These are phyloP conservation scores for Tulasnella sp. DNA, from an alignment of 768 basidiomycete species.

Conservation along the genomic window DNA sequence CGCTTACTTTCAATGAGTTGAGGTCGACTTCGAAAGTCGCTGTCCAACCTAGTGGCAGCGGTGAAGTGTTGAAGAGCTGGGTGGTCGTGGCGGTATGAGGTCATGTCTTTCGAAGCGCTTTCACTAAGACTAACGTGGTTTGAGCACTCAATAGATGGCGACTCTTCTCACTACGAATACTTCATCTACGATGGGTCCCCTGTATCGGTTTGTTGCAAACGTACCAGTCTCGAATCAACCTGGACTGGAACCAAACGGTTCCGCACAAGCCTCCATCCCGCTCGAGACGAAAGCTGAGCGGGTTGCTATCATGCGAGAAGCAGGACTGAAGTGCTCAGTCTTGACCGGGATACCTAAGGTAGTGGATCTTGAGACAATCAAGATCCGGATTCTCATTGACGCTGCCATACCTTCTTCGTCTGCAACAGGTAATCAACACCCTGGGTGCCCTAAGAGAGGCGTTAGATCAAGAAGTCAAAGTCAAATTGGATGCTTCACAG, in stretches of 20 bases:
- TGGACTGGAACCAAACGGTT: not conserved
- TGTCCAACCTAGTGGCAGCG: constrained; percentile 14
- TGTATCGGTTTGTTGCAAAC: constrained; percentile 77
- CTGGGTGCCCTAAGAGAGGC: constrained; percentile 65
- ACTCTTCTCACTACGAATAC: constrained; percentile 73
- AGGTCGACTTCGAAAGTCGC: constrained; percentile 45
- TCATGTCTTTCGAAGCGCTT: not conserved
- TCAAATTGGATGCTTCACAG: constrained; percentile 13
- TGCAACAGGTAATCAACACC: constrained; percentile 60
- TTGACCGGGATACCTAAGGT: constrained; percentile 83
- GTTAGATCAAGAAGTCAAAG: constrained; percentile 72
- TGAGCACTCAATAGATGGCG: constrained; percentile 45
- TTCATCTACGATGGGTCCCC: constrained; percentile 63
- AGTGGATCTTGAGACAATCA: constrained; percentile 22
- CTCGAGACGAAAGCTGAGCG: constrained; percentile 50
- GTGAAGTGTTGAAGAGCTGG: constrained; percentile 17
- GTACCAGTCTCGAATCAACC: constrained; percentile 21
- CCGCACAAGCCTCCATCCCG: constrained; percentile 30
- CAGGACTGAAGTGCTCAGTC: constrained; percentile 78
- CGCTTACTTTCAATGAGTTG: constrained; percentile 55
- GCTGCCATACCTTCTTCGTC: constrained; percentile 10
- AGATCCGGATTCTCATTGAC: not conserved
- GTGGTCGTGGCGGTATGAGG: not conserved
- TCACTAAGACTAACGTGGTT: constrained; percentile 8
- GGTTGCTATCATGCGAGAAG: constrained; percentile 80